Conservation (phyloP, 768 basidiomycete species). For the Naganishia vishniacii region DNA sequence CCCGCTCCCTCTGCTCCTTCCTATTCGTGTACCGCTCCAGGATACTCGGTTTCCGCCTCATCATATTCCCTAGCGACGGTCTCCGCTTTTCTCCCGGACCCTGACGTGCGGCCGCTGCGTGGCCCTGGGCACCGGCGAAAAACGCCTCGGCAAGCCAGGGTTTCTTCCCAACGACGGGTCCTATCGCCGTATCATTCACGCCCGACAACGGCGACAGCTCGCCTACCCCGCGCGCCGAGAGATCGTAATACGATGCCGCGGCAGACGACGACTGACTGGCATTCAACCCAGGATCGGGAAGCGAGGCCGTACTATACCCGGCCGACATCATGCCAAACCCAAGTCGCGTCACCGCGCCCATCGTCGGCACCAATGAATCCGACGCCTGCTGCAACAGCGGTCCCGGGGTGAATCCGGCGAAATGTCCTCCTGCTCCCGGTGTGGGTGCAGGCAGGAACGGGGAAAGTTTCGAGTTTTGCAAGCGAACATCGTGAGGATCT, state of each 20-base stretch:
- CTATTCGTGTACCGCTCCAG: background rate
- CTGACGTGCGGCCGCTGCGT: background rate
- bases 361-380: constrained; percentile 41
- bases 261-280: constrained; percentile 10
- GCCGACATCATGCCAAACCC: background rate
- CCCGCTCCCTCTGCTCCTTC: constrained; percentile 7
- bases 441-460: constrained; percentile 79
- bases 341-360: background rate
- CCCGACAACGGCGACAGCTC: too few relatives aligned
- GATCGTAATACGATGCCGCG: constrained; percentile 17
- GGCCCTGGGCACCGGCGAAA: constrained; percentile 24
- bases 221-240: constrained; percentile 1
- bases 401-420: constrained; percentile 2
- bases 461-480: constrained; percentile 75
- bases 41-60: constrained; percentile 17
- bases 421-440: constrained; percentile 24
- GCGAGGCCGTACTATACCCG: constrained; percentile 16
- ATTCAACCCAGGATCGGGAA: constrained; percentile 34
- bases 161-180: constrained; percentile 38
- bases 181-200: too few relatives aligned
- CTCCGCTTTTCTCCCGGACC: background rate
- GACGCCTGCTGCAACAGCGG: constrained; percentile 39
- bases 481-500: constrained; percentile 63
- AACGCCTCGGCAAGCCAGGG: constrained; percentile 49
- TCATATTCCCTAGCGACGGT: constrained; percentile 3